phyloP scores from a whole-genome alignment of 441 rosid species.

The Pelargonium cotyledonis region DNA sequence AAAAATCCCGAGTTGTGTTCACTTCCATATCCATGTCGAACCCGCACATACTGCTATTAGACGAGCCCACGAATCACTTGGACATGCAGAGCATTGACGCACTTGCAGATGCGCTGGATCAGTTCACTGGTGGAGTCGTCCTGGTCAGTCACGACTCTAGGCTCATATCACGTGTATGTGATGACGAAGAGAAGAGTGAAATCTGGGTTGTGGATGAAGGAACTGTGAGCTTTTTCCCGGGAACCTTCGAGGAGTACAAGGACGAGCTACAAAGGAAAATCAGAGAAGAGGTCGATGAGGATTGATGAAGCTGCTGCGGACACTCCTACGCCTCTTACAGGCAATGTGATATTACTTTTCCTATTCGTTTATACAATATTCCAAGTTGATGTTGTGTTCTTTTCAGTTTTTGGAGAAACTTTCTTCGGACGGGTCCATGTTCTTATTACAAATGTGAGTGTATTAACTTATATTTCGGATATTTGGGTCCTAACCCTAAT shows the following conservation, averaged over 20 bases:
- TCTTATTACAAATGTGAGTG: no score
- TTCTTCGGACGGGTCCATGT: no score
- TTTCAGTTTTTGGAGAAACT: no score
- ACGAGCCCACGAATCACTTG: conserved; percentile 88
- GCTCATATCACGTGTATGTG: conserved; percentile 77
- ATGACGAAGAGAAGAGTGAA: conserved; percentile 68
- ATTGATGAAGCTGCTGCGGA: not conserved
- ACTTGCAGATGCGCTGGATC: conserved; percentile 72
- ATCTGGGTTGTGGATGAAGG: conserved; percentile 87
- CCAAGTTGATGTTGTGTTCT: not conserved
- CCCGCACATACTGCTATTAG: conserved; percentile 80
- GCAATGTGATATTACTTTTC: not conserved
- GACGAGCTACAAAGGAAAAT: conserved; percentile 76
- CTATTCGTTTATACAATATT: not conserved
- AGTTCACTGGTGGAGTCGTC: conserved; percentile 85
- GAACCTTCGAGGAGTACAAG: conserved; percentile 78
- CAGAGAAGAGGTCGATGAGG: conserved; percentile 73
- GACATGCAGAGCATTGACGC: conserved; percentile 96
- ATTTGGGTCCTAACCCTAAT: no score
- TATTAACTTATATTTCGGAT: no score
- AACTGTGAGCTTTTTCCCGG: conserved; percentile 47
- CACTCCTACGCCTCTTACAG: not conserved
- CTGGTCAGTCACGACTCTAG: conserved; percentile 90
- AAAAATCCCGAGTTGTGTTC: conserved; percentile 83
- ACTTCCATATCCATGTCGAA: conserved; percentile 83